Base-by-base conservation (phyloP, 805 yeast species). In the Teunomyces barrocoloradensis region DNA sequence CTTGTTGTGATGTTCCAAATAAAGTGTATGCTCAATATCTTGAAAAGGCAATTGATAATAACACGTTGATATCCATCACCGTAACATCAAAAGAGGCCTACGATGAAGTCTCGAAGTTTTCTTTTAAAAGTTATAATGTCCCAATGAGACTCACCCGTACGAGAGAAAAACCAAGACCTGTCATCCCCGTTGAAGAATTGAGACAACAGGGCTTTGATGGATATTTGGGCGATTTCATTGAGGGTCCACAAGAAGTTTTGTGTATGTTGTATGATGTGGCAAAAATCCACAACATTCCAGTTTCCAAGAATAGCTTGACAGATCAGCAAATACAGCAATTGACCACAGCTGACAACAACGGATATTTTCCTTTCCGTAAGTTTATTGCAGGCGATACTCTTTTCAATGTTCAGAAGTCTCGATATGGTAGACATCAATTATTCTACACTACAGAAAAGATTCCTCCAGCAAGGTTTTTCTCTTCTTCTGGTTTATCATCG, bases 191-290 rank as follows among this genome's bases (percentile, higher is more conserved):
- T 2, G 70, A 69, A 6, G 59, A 74, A 42, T 55, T 89, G 2
- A 57, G 52, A 25, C 30, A 47, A 0, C 63, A 71, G 18, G 96
- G 96, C 0, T 90, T 94, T 63, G 96, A 87, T 46, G 94, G 96
- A 0, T 88, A 80, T 57, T 54, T 90, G 21, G 64, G 78, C 2
- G 97, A 94, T 56, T 80, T 80, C 52, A 58, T 92, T 2, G 64
- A 67, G 2, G 98, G 96, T 0, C 96, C 96, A 1, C 58, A 64
- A 5, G 77, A 78, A 7, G 95, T 92, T 1, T 60, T 89, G 43
- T 74, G 76, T 45, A 89, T 87, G 89, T 72, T 91, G 28, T 81
- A 86, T 53, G 83, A 79, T 51, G 64, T 69, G 10, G 61, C 73
- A 9, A 68, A 69, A 45, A 73, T 77, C 39, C 64, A 69, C 33